These are phyloP conservation scores for Eragrostis tef DNA, from an alignment of 202 grass and related monocot genomes.

Conservation along the genomic window DNA sequence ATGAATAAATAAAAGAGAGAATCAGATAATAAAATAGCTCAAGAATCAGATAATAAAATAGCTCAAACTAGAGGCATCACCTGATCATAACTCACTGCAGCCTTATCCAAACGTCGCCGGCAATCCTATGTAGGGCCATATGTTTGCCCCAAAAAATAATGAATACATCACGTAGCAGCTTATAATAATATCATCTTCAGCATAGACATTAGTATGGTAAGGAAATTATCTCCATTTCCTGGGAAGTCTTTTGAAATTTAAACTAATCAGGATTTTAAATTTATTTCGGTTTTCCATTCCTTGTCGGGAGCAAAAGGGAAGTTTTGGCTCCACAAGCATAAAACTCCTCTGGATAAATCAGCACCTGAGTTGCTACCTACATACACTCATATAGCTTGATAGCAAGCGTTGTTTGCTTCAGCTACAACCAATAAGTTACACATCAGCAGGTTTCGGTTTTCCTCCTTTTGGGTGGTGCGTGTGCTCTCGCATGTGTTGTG, in stretches of 20 bases:
- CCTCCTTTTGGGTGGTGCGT: background rate
- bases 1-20: slow-evolving; percentile 47
- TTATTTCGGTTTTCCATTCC: slow-evolving; percentile 17
- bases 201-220: slow-evolving; percentile 39
- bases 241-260: slow-evolving; percentile 18
- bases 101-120: slow-evolving; percentile 85
- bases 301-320: background rate
- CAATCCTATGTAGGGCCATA: slow-evolving; percentile 58
- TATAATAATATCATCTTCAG: slow-evolving; percentile 37
- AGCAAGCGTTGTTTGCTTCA: background rate
- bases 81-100: slow-evolving; percentile 91
- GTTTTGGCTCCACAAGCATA: slow-evolving; percentile 20
- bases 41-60: slow-evolving; percentile 30
- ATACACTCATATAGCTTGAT: background rate
- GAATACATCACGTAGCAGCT: slow-evolving; percentile 30
- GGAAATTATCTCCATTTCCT: background rate
- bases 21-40: too few species aligned
- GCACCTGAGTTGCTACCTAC: background rate
- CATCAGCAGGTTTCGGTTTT: background rate
- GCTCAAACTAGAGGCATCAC: slow-evolving; percentile 51
- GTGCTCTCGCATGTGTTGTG: background rate
- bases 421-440: slow-evolving; percentile 26
- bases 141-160: slow-evolving; percentile 2
- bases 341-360: slow-evolving; percentile 1
- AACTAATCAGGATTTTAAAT: background rate